Conservation (phyloP, 2,329 filamentous ascomycete species). For the Hypoxylon sp. region DNA sequence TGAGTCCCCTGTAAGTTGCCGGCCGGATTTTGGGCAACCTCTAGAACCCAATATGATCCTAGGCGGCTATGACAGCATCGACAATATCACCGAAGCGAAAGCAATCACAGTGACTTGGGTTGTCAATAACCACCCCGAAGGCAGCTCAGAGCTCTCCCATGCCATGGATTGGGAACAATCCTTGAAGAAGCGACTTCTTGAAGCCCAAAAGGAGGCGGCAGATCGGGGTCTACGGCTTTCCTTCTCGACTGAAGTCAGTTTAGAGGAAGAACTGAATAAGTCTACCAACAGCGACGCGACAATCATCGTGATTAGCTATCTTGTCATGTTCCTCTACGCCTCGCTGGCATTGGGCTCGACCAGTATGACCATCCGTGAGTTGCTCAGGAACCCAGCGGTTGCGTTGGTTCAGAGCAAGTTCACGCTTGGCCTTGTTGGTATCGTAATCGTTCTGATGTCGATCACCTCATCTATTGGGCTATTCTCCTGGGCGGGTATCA, state of each 20-base stretch:
- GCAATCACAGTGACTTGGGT: slow-evolving; percentile 96
- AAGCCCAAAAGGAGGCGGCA: slow-evolving; percentile 84
- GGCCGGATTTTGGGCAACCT: slow-evolving; percentile 90
- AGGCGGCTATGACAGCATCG: slow-evolving; percentile 79
- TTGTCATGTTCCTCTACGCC: slow-evolving; percentile 99
- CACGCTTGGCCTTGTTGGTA: slow-evolving; percentile 92
- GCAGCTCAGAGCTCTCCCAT: slow-evolving; percentile 75
- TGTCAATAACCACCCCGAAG: slow-evolving; percentile 86
- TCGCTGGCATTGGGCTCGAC: slow-evolving; percentile 93
- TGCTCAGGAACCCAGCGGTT: slow-evolving; percentile 85
- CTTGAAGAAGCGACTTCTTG: slow-evolving; percentile 79
- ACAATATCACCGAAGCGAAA: slow-evolving; percentile 78
- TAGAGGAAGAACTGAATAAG: slow-evolving; percentile 97
- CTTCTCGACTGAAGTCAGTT: slow-evolving; percentile 94
- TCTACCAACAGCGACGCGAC: slow-evolving; percentile 98
- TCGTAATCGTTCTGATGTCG: slow-evolving; percentile 96
- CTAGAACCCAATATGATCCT: slow-evolving; percentile 88
- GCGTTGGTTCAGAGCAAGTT: slow-evolving; percentile 97
- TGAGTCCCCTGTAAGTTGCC: slow-evolving; percentile 84
- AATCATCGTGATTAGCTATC: slow-evolving; percentile 95
- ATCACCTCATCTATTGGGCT: slow-evolving; percentile 95
- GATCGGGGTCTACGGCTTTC: slow-evolving; percentile 87
- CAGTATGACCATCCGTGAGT: slow-evolving; percentile 80
- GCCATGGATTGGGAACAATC: slow-evolving; percentile 93
- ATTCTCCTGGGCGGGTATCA: slow-evolving; percentile 92